A percentile compares a stretch with the other conserved stretches of the same genome.
Evolutionary conservation across 1,284 basidiomycete species (phyloP).

Genomic region (Singerocomus inundabilis): DNA sequence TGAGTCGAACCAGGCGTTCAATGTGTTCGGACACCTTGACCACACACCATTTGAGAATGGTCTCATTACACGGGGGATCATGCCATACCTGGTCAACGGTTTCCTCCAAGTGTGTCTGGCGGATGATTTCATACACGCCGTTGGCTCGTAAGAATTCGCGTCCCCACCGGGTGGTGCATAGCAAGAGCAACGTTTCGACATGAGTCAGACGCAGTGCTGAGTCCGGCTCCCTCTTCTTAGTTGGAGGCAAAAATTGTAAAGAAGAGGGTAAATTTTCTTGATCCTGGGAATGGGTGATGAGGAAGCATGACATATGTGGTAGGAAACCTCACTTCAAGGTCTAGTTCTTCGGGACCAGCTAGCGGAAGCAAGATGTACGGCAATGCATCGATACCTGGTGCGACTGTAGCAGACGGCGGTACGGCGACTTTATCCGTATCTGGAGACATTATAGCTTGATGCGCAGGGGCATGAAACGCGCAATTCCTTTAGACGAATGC

Average conservation of each 20-base stretch:
- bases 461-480: constrained; percentile 65
- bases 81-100: constrained; percentile 69
- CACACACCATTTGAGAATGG: constrained; percentile 6
- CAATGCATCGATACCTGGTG: constrained; percentile 80
- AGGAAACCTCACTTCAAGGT: constrained; percentile 68
- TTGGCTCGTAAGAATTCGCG: constrained; percentile 77
- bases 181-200: constrained; percentile 85
- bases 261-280: constrained; percentile 85
- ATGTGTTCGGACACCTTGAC: constrained; percentile 61
- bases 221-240: constrained; percentile 85
- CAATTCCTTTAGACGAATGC: constrained; percentile 60
- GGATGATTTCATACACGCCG: constrained; percentile 87
- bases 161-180: constrained; percentile 88
- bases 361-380: constrained; percentile 87
- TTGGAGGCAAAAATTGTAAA: constrained; percentile 85
- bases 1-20: constrained; percentile 70
- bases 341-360: constrained; percentile 92
- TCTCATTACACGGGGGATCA: constrained; percentile 4
- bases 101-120: constrained; percentile 81
- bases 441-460: constrained; percentile 67
- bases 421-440: constrained; percentile 51
- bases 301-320: not conserved
- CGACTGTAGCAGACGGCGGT: constrained; percentile 53
- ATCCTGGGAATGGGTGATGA: constrained; percentile 50
- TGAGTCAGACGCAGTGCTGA: constrained; percentile 78